These are phyloP conservation scores for Dispira simplex DNA, from an alignment of 192 early-diverging fungal genomes.

Conservation along the genomic window DNA sequence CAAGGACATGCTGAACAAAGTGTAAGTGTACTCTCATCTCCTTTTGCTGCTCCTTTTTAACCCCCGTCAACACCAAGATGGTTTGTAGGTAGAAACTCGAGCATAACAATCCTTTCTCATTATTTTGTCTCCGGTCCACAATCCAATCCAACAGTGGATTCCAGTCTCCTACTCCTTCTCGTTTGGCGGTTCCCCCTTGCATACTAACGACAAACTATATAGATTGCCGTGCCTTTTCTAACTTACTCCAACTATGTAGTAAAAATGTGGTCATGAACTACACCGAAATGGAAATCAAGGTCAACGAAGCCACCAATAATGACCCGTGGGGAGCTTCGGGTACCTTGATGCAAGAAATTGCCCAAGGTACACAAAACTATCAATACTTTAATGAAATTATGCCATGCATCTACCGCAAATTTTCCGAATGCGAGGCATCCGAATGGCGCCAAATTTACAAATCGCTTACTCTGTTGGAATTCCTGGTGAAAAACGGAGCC, in stretches of 20 bases:
- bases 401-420: conserved; percentile 76
- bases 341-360: conserved; percentile 88
- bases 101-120: neutral
- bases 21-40: conserved; percentile 15
- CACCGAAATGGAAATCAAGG: conserved; percentile 86
- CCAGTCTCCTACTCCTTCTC: too few species aligned
- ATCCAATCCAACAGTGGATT: too few species aligned
- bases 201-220: neutral
- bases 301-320: conserved; percentile 81
- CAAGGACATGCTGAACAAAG: conserved; percentile 40
- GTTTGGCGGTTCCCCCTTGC: too few species aligned
- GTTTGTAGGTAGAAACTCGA: too few species aligned
- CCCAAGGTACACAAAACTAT: conserved; percentile 72
- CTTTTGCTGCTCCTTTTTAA: too few species aligned
- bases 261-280: conserved; percentile 85
- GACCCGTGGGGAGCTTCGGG: conserved; percentile 93
- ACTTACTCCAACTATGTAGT: conserved; percentile 6
- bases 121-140: neutral
- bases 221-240: neutral
- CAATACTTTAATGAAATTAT: conserved; percentile 92
- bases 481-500: conserved; percentile 86
- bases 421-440: conserved; percentile 65
- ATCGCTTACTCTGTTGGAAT: conserved; percentile 85
- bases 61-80: neutral
- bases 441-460: conserved; percentile 97